Evolutionary conservation across 2,329 filamentous ascomycete genomes (phyloP).

Genomic region (Xylaria sp.): DNA sequence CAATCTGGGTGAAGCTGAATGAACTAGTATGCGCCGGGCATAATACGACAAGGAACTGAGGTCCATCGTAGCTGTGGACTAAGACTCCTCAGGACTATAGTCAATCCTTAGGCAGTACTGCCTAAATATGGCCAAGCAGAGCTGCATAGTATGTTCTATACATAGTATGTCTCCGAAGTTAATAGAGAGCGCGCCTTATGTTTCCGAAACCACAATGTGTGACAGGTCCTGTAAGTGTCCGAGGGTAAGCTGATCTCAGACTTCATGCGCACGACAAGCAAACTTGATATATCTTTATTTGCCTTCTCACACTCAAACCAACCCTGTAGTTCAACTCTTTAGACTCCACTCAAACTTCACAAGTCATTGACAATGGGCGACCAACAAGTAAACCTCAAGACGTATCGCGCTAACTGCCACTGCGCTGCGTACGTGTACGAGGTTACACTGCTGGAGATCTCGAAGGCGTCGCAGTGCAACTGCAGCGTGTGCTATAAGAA

Average conservation of each 20-base stretch:
- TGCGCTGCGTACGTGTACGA: conserved; percentile 9
- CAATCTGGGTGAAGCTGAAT: not conserved
- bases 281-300: not conserved
- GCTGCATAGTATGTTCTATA: not conserved
- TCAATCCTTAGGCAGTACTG: not conserved
- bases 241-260: conserved; percentile 6
- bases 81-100: not conserved
- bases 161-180: not conserved
- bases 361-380: not conserved
- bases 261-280: not conserved
- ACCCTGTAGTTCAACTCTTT: not conserved
- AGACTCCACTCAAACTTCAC: not conserved
- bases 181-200: not conserved
- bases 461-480: conserved; percentile 7
- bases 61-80: not conserved
- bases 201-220: not conserved
- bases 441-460: conserved; percentile 5
- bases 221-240: not conserved
- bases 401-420: conserved; percentile 14
- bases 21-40: not conserved
- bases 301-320: not conserved
- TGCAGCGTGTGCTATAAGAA: conserved; percentile 14
- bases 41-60: not conserved
- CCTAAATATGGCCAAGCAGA: not conserved
- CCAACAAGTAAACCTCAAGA: not conserved